Conservation (phyloP, 164 flowering plant species). For the Piper longum region DNA sequence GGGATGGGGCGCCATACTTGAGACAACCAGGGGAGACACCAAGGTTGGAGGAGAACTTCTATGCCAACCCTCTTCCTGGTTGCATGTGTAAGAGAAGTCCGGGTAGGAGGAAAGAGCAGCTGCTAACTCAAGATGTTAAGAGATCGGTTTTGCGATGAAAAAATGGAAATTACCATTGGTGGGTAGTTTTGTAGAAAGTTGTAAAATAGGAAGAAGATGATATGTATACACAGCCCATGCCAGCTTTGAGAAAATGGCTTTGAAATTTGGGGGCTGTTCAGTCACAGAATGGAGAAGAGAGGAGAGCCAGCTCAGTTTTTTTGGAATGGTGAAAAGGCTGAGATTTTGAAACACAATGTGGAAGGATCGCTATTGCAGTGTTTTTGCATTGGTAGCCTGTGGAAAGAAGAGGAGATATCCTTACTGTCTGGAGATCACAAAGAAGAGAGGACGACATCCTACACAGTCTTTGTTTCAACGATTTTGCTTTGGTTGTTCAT, state of each 20-base stretch:
- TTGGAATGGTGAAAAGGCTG: too few species aligned
- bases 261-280: background rate
- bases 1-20: conserved; percentile 56
- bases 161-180: background rate
- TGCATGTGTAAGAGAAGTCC: conserved; percentile 34
- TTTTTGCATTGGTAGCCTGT: background rate
- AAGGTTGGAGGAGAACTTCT: conserved; percentile 65
- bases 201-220: conserved; percentile 1
- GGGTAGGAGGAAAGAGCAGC: background rate
- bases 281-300: background rate
- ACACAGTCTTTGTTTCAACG: background rate
- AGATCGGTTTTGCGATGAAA: background rate
- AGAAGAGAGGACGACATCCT: background rate
- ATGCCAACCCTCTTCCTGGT: conserved; percentile 75
- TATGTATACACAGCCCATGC: background rate
- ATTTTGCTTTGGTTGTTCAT: background rate
- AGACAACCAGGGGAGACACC: conserved; percentile 44
- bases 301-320: background rate
- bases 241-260: too few species aligned
- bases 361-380: background rate
- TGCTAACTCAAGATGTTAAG: background rate
- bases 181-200: background rate
- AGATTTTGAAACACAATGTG: background rate
- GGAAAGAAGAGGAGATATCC: background rate
- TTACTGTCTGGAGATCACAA: background rate